phyloP scores from a whole-genome alignment of 2,329 filamentous ascomycete genomes.

The Metarhizium guizhouense region DNA sequence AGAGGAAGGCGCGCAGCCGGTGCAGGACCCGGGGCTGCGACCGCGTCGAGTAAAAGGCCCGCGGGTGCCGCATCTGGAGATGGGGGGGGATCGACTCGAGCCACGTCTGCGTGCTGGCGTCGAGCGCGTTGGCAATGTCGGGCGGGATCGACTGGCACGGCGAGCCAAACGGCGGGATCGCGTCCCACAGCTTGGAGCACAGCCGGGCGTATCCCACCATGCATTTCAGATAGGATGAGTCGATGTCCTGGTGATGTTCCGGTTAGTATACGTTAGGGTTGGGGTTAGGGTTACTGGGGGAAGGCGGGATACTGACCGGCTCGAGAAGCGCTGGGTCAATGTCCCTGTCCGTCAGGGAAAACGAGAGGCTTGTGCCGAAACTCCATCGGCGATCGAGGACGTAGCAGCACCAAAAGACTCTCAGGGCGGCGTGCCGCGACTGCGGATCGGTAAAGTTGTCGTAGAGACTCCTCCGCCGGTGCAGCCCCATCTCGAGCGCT shows the following conservation, averaged over 20 bases:
- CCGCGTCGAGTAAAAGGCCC: slow-evolving; percentile 22
- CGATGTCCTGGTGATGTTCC: slow-evolving; percentile 15
- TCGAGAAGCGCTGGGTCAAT: slow-evolving; percentile 39
- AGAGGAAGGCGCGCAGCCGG: slow-evolving; percentile 30
- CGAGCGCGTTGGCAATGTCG: slow-evolving; percentile 30
- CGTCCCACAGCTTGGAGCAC: slow-evolving; percentile 36
- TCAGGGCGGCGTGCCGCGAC: slow-evolving; percentile 21
- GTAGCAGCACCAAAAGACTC: slow-evolving; percentile 43
- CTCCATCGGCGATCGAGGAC: slow-evolving; percentile 43
- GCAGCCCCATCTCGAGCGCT: slow-evolving; percentile 38
- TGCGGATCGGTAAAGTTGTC: slow-evolving; percentile 26
- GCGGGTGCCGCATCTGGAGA: slow-evolving; percentile 26
- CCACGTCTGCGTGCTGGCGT: slow-evolving; percentile 35
- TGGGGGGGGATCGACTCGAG: slow-evolving; percentile 33
- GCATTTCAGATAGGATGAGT: slow-evolving; percentile 32
- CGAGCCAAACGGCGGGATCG: slow-evolving; percentile 29
- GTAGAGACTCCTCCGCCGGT: slow-evolving; percentile 33
- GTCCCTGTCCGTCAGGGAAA: slow-evolving; percentile 37
- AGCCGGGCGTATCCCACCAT: slow-evolving; percentile 39
- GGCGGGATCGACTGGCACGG: slow-evolving; percentile 24
- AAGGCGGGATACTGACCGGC: slow-evolving; percentile 19
- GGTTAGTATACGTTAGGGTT: too few species aligned
- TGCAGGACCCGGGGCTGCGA: slow-evolving; percentile 27
- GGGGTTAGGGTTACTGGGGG: not conserved
- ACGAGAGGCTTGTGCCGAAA: slow-evolving; percentile 40